Evolutionary conservation across 225 moss, liverwort and hornwort genomes (phyloP), one percentile per base, ranked within the genome.

Genomic region (Physcomitrium patens): DNA sequence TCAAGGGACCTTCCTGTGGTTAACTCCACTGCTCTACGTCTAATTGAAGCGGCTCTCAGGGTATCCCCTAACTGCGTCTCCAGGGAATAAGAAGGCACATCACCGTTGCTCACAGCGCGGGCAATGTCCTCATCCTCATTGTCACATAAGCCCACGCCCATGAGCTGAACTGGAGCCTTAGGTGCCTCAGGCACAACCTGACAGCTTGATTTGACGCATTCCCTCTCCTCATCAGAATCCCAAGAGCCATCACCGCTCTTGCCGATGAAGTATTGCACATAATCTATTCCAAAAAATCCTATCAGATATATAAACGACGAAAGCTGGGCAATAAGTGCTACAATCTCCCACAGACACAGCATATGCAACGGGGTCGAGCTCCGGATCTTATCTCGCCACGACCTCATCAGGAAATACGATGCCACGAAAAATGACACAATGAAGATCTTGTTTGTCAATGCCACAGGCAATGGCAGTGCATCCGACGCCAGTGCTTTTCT

Each of bases 381-480:
- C 9, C 94, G 85, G 46, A 96, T 96, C 83, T 96, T 96, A 43
- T 96, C 94, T 60, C 96, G 82, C 96, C 96, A 96, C 11, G 94
- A 86, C 37, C 92, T 92, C 96, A 96, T 96, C 45, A 96, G 55
- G 51, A 87, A 94, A 52, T 94, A 96, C 0, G 91, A 92, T 9
- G 96, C 96, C 17, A 82, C 78, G 58, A 94, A 96, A 76, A 96
- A 96, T 24, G 89, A 62, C 47, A 96, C 90, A 16, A 94, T 94
- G 69, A 96, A 96, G 18, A 96, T 78, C 84, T 91, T 92, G 85
- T 96, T 96, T 6, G 96, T 96, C 72, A 94, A 79, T 42, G 92
- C 94, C 31, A 96, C 96, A 9, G 96, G 96, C 42, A 96, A 77
- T 3, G 94, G 96, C 68, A 96, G 83, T 1, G 96, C 96, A 65